phyloP scores from a whole-genome alignment of 1,284 basidiomycete species.

The Ustilago tritici region DNA sequence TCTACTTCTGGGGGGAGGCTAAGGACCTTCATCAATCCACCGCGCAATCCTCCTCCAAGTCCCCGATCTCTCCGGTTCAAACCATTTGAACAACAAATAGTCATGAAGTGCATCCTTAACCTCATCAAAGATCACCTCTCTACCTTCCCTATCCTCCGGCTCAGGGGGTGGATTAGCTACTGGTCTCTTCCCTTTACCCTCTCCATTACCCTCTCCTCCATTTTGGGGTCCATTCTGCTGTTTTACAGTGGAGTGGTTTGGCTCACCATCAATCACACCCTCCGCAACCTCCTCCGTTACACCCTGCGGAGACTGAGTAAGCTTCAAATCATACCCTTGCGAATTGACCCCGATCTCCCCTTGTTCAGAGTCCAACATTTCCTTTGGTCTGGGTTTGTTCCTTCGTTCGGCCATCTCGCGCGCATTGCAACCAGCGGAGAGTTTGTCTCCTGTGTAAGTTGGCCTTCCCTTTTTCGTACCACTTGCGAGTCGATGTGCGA shows the following conservation, averaged over 20 bases:
- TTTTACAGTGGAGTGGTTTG: not conserved
- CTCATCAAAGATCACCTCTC: constrained; percentile 62
- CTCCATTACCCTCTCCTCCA: not conserved
- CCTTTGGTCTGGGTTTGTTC: constrained; percentile 51
- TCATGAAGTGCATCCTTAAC: constrained; percentile 64
- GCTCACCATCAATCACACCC: constrained; percentile 23
- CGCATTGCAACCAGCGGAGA: constrained; percentile 40
- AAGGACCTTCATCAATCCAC: constrained; percentile 55
- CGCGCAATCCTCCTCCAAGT: constrained; percentile 58
- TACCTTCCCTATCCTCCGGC: constrained; percentile 33
- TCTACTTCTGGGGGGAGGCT: not conserved
- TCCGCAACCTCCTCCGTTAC: not conserved
- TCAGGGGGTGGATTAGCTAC: constrained; percentile 17
- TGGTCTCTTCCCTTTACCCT: not conserved
- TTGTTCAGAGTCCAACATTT: constrained; percentile 30
- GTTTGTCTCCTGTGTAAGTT: constrained; percentile 48
- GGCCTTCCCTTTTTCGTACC: constrained; percentile 54
- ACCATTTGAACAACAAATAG: constrained; percentile 65
- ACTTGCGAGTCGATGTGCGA: constrained; percentile 61
- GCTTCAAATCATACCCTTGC: constrained; percentile 2
- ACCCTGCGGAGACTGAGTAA: not conserved
- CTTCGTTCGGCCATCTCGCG: constrained; percentile 49
- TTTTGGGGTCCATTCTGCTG: not conserved
- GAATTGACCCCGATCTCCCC: constrained; percentile 15
- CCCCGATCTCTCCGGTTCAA: constrained; percentile 57